Evolutionary conservation across 768 basidiomycete species (phyloP).

Genomic region (Lactifluus piperatus): DNA sequence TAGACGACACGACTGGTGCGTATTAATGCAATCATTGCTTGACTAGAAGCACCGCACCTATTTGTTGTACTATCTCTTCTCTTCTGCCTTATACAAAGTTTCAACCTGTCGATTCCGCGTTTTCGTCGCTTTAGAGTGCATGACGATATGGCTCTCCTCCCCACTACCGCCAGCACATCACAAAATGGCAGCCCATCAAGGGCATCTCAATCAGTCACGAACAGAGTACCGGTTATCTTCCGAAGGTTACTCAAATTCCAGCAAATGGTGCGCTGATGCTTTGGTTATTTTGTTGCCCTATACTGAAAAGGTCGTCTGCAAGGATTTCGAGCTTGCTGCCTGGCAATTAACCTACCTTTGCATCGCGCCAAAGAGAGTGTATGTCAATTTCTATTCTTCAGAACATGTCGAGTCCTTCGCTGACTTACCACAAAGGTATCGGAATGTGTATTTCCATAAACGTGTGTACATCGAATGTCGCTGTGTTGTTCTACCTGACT

Average conservation of each 20-base stretch:
- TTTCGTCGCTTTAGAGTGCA: slow-evolving; percentile 19
- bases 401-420: neutral
- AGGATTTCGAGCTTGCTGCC: slow-evolving; percentile 96
- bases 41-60: neutral
- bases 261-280: slow-evolving; percentile 58
- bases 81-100: neutral
- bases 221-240: slow-evolving; percentile 73
- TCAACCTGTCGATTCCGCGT: slow-evolving; percentile 20
- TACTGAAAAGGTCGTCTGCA: slow-evolving; percentile 7
- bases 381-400: slow-evolving; percentile 24
- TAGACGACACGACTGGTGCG: neutral
- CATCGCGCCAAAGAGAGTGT: slow-evolving; percentile 89
- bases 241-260: slow-evolving; percentile 71
- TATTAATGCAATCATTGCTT: slow-evolving; percentile 2
- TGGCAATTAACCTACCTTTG: slow-evolving; percentile 96
- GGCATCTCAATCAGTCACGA: slow-evolving; percentile 28
- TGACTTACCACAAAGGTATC: slow-evolving; percentile 46
- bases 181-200: slow-evolving; percentile 16
- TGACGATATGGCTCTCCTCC: slow-evolving; percentile 24
- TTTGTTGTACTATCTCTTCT: neutral
- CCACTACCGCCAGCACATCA: slow-evolving; percentile 20
- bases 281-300: neutral
- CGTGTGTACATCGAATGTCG: slow-evolving; percentile 41
- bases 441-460: slow-evolving; percentile 97
- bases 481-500: neutral